A percentile compares a stretch with the other conserved stretches of the same genome.
Conservation (phyloP, 495 filamentous ascomycete species). For the Talaromyces ruber region DNA sequence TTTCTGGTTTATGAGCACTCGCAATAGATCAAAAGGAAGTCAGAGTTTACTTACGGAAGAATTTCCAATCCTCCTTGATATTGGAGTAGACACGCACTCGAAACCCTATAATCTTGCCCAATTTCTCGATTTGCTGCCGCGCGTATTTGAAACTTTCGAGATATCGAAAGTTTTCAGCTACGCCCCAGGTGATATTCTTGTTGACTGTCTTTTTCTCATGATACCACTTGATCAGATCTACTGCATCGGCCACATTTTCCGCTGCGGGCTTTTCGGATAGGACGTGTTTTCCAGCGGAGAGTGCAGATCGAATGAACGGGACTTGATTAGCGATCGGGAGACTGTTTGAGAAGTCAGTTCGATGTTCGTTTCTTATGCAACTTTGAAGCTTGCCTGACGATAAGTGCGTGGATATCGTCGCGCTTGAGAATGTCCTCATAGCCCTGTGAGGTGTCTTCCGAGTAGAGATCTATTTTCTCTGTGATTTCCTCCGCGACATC, state of each 20-base stretch:
- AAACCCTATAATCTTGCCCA: slow-evolving; percentile 57
- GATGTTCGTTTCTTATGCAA: not conserved
- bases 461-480: slow-evolving; percentile 41
- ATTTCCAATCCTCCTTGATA: slow-evolving; percentile 42
- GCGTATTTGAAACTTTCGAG: slow-evolving; percentile 40
- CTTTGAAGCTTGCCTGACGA: slow-evolving; percentile 45
- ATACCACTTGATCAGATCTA: slow-evolving; percentile 49
- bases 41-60: slow-evolving; percentile 14
- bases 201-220: slow-evolving; percentile 22
- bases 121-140: slow-evolving; percentile 34
- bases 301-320: slow-evolving; percentile 32
- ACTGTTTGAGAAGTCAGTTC: slow-evolving; percentile 3
- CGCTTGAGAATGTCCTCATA: slow-evolving; percentile 57
- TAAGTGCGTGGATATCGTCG: slow-evolving; percentile 57
- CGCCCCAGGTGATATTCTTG: slow-evolving; percentile 36
- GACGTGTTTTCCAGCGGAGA: slow-evolving; percentile 69
- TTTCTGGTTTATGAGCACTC: slow-evolving; percentile 6
- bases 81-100: slow-evolving; percentile 37
- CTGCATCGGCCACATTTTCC: slow-evolving; percentile 44
- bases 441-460: slow-evolving; percentile 51
- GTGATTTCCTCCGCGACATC: slow-evolving; percentile 15
- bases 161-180: slow-evolving; percentile 68
- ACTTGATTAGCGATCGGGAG: slow-evolving; percentile 31
- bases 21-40: not conserved
- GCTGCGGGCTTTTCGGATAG: slow-evolving; percentile 69